Conservation (phyloP, 2,329 filamentous ascomycete species). For the Podosphaera leucotricha region DNA sequence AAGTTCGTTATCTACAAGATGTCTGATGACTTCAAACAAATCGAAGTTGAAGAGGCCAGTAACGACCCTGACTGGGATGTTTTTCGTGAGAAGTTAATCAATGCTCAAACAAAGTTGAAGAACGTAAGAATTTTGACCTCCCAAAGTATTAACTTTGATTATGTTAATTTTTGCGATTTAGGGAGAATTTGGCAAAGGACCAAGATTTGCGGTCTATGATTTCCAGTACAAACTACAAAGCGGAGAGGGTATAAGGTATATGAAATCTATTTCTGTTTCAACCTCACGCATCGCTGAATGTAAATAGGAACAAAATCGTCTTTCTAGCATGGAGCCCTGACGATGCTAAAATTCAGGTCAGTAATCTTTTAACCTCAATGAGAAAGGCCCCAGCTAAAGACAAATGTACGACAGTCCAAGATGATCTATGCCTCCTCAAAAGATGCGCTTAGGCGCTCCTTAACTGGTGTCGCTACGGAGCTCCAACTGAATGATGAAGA, state of each 20-base stretch:
- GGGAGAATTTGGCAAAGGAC: slow-evolving; percentile 39
- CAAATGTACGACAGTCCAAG: slow-evolving; percentile 35
- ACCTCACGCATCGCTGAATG: slow-evolving; percentile 5
- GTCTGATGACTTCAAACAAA: slow-evolving; percentile 59
- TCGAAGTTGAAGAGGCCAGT: slow-evolving; percentile 55
- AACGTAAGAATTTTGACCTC: slow-evolving; percentile 20
- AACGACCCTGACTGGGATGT: slow-evolving; percentile 41
- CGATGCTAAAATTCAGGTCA: slow-evolving; percentile 55
- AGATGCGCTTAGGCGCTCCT: slow-evolving; percentile 57
- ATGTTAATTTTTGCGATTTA: slow-evolving; percentile 12
- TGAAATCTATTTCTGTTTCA: background rate
- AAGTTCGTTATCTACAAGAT: slow-evolving; percentile 83
- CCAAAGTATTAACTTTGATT: background rate
- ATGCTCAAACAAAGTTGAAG: slow-evolving; percentile 49
- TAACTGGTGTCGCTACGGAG: slow-evolving; percentile 52
- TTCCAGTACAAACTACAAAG: slow-evolving; percentile 51
- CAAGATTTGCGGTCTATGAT: slow-evolving; percentile 68
- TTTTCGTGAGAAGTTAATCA: slow-evolving; percentile 56
- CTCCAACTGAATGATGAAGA: slow-evolving; percentile 67
- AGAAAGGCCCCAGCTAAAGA: background rate
- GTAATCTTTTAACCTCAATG: slow-evolving; percentile 9
- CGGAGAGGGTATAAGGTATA: slow-evolving; percentile 49
- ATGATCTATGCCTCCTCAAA: slow-evolving; percentile 84
- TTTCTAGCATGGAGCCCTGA: slow-evolving; percentile 66
- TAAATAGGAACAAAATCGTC: slow-evolving; percentile 45